Evolutionary conservation across 1,284 basidiomycete genomes (phyloP).

Genomic region (Mycosarcoma mackinlayi): DNA sequence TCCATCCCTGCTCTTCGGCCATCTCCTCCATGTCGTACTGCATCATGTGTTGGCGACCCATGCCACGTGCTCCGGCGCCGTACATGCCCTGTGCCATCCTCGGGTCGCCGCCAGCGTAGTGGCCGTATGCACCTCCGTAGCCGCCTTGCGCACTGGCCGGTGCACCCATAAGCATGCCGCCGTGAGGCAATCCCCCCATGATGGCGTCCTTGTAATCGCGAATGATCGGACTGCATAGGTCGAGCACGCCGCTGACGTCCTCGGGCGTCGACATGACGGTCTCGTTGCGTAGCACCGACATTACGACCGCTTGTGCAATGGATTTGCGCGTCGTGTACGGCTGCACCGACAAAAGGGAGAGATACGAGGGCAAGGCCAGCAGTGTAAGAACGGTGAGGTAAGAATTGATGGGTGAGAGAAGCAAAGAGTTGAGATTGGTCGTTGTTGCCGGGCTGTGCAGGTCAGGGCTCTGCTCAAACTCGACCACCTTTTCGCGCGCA

Average conservation of each 20-base stretch:
- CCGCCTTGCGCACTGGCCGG: conserved; percentile 24
- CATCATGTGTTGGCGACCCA: conserved; percentile 47
- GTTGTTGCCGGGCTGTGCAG: conserved; percentile 51
- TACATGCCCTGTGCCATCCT: conserved; percentile 47
- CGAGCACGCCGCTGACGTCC: conserved; percentile 65
- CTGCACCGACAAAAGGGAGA: conserved; percentile 58
- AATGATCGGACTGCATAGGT: conserved; percentile 62
- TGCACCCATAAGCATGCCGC: conserved; percentile 36
- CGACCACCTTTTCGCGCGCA: conserved; percentile 59
- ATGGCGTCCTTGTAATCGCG: conserved; percentile 59
- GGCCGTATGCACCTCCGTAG: conserved; percentile 40
- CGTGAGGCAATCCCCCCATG: conserved; percentile 38
- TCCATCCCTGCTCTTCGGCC: conserved; percentile 65
- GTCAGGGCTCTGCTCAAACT: conserved; percentile 57
- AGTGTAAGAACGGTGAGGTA: conserved; percentile 64
- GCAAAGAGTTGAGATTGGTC: conserved; percentile 59
- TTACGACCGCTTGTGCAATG: conserved; percentile 65
- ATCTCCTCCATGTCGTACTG: conserved; percentile 64
- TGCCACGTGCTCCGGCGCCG: conserved; percentile 38
- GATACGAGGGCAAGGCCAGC: conserved; percentile 63
- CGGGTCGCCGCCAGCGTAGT: conserved; percentile 37
- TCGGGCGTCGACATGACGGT: conserved; percentile 64
- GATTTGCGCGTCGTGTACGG: conserved; percentile 61
- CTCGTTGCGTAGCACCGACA: conserved; percentile 62
- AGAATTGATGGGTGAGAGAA: conserved; percentile 64